phyloP scores from a whole-genome alignment of 306 rosid species.

The Corylus heterophylla region DNA sequence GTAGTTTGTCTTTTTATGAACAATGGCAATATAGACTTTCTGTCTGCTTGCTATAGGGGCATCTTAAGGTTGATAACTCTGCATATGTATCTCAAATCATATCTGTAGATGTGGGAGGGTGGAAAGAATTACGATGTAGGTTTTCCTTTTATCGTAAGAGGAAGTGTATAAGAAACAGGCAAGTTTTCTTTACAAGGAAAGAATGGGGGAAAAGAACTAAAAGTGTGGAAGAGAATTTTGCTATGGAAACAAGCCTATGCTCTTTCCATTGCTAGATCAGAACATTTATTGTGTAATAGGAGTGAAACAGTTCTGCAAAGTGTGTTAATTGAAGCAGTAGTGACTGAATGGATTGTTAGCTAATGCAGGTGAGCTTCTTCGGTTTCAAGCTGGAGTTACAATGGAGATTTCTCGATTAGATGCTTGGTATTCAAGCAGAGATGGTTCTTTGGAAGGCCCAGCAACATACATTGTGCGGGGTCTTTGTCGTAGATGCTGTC shows the following conservation, averaged over 20 bases:
- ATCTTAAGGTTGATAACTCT: neutral
- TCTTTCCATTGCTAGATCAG: neutral
- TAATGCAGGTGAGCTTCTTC: constrained; percentile 86
- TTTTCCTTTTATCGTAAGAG: neutral
- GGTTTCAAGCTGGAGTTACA: constrained; percentile 90
- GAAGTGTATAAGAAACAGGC: neutral
- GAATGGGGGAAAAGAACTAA: neutral
- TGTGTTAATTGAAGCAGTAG: constrained; percentile 8
- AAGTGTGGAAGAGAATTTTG: neutral
- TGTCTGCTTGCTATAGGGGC: neutral
- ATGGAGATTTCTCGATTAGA: constrained; percentile 90
- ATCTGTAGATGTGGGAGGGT: neutral
- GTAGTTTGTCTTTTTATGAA: neutral
- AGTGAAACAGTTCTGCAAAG: neutral
- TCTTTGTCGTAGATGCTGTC: constrained; percentile 90
- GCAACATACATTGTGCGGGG: constrained; percentile 83
- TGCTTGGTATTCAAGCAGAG: constrained; percentile 79
- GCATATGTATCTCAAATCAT: neutral
- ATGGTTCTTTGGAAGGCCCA: constrained; percentile 61
- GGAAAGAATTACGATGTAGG: neutral
- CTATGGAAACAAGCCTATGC: neutral
- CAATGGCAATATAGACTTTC: neutral
- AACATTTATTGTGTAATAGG: neutral
- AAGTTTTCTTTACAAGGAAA: neutral
- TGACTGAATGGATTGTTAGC: constrained; percentile 27